Evolutionary conservation across 208 protist species (phyloP), one percentile per base, ranked within the genome.

Genomic region (Leishmania gerbilli): DNA sequence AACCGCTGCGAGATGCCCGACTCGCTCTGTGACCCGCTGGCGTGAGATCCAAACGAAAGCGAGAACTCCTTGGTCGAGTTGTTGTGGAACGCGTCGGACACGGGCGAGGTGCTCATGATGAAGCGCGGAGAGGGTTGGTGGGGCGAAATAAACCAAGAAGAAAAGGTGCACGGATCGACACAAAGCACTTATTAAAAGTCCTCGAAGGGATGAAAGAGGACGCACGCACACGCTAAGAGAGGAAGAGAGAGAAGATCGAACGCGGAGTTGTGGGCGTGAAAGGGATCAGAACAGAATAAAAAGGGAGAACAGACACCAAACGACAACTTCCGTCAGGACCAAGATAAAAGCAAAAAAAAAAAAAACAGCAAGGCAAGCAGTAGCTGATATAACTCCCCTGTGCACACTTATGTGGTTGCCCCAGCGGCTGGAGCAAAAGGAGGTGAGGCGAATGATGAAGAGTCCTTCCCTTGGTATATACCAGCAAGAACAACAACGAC

Each of bases 21-120:
- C 42, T 77, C 58, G 62, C 76, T 77, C 51, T 80, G 69, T 34
- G 60, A 77, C 1, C 69, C 71, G 76, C 81, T 80, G 24, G 71
- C 75, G 17, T 51, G 72, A 0, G 80, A 83, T 0, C 64, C n/a
- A 7, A 62, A 62, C 42, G 75, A 60, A 21, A 83, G 55, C 1
- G 75, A 58, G 47, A 79, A 79, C 15, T 83, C 74, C 2, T 74
- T 77, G 5, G 37, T 34, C 9, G 69, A 58, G 11, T 42, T 34
- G 24, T 49, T 51, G 27, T 65, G 60, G 37, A 8, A 58, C 51
- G 72, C 31, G 19, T 62, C 49, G 34, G 72, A 42, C 1, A 60
- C 53, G 60, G 56, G 40, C 1, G 71, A 56, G 71, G 58, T 34
- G 40, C 27, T 53, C 24, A 71, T 67, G 3, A 17, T n/a, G 24